Percentiles rank a stretch among this genome's conserved stretches.
These are phyloP conservation scores for Backusella westeae DNA, from an alignment of 192 early-diverging fungal genomes.

Conservation along the genomic window DNA sequence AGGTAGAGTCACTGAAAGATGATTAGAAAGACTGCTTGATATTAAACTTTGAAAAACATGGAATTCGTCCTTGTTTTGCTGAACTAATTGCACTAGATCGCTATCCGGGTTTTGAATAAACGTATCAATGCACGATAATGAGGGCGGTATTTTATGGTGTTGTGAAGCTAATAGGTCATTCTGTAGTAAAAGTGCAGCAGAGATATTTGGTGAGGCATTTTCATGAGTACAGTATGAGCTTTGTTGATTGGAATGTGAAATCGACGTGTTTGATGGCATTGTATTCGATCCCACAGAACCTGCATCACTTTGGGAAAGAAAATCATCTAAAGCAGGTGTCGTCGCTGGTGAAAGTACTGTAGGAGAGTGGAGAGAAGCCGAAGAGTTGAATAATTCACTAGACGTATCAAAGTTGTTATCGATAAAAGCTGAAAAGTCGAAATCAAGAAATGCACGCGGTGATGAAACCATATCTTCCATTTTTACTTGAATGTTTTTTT, in stretches of 20 bases:
- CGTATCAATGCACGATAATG: neutral
- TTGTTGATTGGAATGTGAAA: constrained; percentile 4
- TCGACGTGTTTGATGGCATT: neutral
- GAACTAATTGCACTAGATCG: constrained; percentile 7
- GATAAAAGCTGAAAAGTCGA: constrained; percentile 11
- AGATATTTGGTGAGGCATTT: neutral
- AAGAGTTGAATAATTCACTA: constrained; percentile 4
- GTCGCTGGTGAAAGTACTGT: neutral
- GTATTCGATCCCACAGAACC: neutral
- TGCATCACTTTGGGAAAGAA: constrained; percentile 1
- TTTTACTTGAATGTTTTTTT: neutral
- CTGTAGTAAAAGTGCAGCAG: neutral
- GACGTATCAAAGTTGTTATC: constrained; percentile 12
- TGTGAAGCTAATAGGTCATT: neutral
- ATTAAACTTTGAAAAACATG: neutral
- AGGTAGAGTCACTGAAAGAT: neutral
- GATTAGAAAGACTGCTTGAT: neutral
- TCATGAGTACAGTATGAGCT: neutral
- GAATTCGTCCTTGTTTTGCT: neutral
- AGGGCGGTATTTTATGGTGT: neutral
- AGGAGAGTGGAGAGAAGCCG: neutral
- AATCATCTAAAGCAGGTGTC: neutral
- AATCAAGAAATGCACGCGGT: constrained; percentile 6
- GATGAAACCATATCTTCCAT: neutral
- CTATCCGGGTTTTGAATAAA: constrained; percentile 3